Conservation (phyloP, 2,329 filamentous ascomycete species). For the Sclerotinia subarctica region DNA sequence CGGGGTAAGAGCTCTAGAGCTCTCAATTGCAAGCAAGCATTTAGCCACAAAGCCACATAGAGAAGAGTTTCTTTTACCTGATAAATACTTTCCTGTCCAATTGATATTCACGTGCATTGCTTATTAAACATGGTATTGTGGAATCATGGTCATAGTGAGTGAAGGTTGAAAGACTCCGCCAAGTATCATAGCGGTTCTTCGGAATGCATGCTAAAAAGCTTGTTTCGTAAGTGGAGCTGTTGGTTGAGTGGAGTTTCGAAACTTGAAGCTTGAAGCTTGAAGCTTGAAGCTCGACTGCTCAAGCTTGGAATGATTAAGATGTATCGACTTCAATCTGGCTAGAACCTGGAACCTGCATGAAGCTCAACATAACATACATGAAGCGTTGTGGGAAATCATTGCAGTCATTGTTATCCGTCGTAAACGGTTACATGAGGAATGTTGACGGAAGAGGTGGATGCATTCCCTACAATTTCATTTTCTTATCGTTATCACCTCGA, state of each 20-base stretch:
- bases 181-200: conserved; percentile 17
- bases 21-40: neutral
- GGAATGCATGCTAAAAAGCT: conserved; percentile 16
- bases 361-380: neutral
- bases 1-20: neutral
- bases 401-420: too few species aligned
- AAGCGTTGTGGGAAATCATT: too few species aligned
- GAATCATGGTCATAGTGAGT: neutral
- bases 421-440: too few species aligned
- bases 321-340: neutral
- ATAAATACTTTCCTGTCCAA: neutral
- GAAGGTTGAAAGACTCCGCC: neutral
- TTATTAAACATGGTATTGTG: neutral
- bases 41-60: neutral
- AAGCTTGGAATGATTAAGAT: neutral
- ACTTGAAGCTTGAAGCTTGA: neutral
- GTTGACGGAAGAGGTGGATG: too few species aligned
- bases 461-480: neutral
- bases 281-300: neutral
- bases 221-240: conserved; percentile 18
- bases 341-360: neutral
- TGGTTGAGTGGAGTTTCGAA: neutral
- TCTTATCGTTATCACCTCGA: conserved; percentile 3
- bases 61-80: conserved; percentile 8
- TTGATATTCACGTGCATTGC: neutral